Base-by-base conservation (phyloP, 192 early-diverging fungal genomes). In the Irineochytrium annulatum region DNA sequence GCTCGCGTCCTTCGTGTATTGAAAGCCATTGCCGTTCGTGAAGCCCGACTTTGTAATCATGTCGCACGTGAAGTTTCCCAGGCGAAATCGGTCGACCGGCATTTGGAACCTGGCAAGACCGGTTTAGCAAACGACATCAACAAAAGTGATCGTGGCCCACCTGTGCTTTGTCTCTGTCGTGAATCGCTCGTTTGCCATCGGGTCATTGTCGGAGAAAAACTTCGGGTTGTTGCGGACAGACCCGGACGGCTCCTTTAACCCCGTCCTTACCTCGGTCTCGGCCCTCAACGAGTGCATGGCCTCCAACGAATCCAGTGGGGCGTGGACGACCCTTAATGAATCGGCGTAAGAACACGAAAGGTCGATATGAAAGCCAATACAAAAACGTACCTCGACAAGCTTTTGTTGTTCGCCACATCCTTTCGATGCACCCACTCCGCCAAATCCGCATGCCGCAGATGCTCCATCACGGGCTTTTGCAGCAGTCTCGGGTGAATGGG, bases 191-290 rank as follows among this genome's bases (percentile, higher is more conserved):
- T 3, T 55, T 35, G 65, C 41, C 37, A 65, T 56, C 26, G 62
- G 51, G 14, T 63, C 71, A 32, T 33, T 31, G 4, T 19, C 27
- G 48, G 29, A 55, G 2, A 68, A 29, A 35, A 57, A 64, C 39
- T 61, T 62, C 3, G 57, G 59, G 55, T 78, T 78, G 63, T 78
- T 78, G 1, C 68, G 65, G 39, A 78, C 77, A 31, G 67, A 64
- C 0, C 77, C 77, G 11, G 75, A 72, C 5, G 72, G 51, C 37
- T 75, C 77, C 54, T 78, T 78, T 19, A 45, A 35, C 2, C 75
- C 75, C 48, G 59, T 64, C 29, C 43, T 24, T 0, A 16, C 33
- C 4, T 16, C 60, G 5, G 22, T 24, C 30, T 13, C 3, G 19
- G 52, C 43, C 8, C n/a, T 19, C 1, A 64, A 6, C 8, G n/a